A percentile compares a stretch with the other conserved stretches of the same genome.
Evolutionary conservation across 73 alveolate species (phyloP).

Genomic region (Diophrys sp.): DNA sequence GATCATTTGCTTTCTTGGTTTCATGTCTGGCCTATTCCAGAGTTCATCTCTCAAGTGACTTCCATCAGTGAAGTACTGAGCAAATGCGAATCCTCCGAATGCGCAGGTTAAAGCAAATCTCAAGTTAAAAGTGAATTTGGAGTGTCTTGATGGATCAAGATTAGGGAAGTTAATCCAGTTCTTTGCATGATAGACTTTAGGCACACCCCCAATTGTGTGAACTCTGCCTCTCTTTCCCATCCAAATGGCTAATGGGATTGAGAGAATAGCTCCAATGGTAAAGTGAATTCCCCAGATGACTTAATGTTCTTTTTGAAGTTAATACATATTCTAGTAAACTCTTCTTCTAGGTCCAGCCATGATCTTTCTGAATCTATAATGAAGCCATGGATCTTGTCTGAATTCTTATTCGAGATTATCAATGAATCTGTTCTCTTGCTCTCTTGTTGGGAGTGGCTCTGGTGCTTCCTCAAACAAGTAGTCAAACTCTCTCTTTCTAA

Average conservation of each 20-base stretch:
- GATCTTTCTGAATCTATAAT: conserved; percentile 13
- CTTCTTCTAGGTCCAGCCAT: conserved; percentile 19
- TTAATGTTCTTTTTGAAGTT: neutral
- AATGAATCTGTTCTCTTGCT: conserved; percentile 10
- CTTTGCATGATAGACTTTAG: conserved; percentile 5
- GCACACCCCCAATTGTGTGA: conserved; percentile 9
- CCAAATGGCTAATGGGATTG: conserved; percentile 12
- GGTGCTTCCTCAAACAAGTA: neutral
- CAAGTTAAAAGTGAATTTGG: neutral
- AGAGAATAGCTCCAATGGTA: conserved; percentile 5
- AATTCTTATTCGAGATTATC: conserved; percentile 8
- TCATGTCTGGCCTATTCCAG: conserved; percentile 14
- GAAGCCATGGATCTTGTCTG: conserved; percentile 17
- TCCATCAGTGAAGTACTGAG: neutral
- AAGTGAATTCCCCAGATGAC: neutral
- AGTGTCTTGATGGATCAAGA: conserved; percentile 4
- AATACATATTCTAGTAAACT: neutral
- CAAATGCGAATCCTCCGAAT: conserved; percentile 13
- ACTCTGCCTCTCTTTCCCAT: conserved; percentile 3
- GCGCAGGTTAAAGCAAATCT: neutral
- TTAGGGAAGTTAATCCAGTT: conserved; percentile 1
- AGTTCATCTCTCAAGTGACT: conserved; percentile 9
- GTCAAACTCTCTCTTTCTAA: neutral
- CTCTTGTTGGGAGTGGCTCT: conserved; percentile 15
- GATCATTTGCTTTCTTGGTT: conserved; percentile 14